Base-by-base conservation (phyloP, 176 grass and related monocot genomes). In the Metroxylon sagu region DNA sequence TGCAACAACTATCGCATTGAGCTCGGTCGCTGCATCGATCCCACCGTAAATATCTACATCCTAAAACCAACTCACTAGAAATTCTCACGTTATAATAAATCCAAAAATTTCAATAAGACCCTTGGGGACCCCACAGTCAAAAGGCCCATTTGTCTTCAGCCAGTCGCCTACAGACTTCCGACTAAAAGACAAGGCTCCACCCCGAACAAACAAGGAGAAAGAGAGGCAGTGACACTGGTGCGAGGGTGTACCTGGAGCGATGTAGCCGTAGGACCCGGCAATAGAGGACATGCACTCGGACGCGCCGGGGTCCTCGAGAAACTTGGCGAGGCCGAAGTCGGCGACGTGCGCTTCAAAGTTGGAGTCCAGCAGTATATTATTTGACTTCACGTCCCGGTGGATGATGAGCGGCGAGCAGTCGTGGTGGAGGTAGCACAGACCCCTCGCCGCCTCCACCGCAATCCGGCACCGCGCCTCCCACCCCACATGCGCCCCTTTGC, bases 311-410 rank as follows among this genome's bases (percentile, higher is more conserved):
- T 74, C 54, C n/a, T 70, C 63, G 16, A 97, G 61, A 70, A 88
- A 90, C 80, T 97, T 97, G 26, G 92, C 92, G 10, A 97, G 87
- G 52, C 92, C 92, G 16, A 97, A 97, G 68, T 97, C 92, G 17
- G 86, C 92, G 49, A 97, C 86, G 74, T 97, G 86, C 3, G 92
- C 92, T 75, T 90, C 83, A 53, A 96, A 91, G 0, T 18, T 81
- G 2, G 87, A 85, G 66, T 90, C 90, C 29, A 95, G 90, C 5
- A 95, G 73, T 61, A 95, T 95, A 67, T 95, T 95, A 73, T 95
- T 89, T 1, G 86, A 95, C 80, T 95, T 95, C 29, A 95, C 85
- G 59, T 95, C 90, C 14, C 86, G 66, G 74, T 95, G 90, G 3
- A 95, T 76, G 72, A 95, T 95, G 30, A 53, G 29, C 0, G 90